Evolutionary conservation across 164 flowering plant genomes (phyloP), one percentile per base, ranked within the genome.

Genomic region (Umbilicus rupestris): DNA sequence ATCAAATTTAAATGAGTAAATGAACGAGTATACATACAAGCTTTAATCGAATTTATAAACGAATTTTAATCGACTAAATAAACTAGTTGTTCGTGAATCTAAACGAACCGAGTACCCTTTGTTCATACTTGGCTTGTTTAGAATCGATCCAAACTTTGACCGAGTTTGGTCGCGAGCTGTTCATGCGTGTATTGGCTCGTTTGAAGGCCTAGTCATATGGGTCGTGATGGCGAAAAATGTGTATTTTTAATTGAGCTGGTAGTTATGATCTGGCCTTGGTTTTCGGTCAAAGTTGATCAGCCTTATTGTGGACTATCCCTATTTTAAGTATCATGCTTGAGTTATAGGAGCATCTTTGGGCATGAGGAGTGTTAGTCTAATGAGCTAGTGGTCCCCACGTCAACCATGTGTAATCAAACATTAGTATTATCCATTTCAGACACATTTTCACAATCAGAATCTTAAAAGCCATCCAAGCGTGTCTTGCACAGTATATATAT

Each of bases 221-320:
- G 22, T 22, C 29, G 19, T 52, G 29, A 26, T 22, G 58, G 58
- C 10, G 10, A 52, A 24, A 52, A 52, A 26, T 17, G 29, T 55
- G 60, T 55, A 55, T 55, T 55, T n/a, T 11, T 55, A 55, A 10
- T 55, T 10, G 12, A 26, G 60, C 60, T 55, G 28, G 60, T 28
- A 55, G 33, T 55, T 55, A 55, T 20, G 60, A 55, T 55, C 60
- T 26, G 60, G 28, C 60, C 33, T 55, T 55, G 60, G 60, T 55
- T 10, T 55, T 55, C 17, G 16, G 6, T 19, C 55, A 55, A 28
- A 29, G 33, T 55, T 55, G 60, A 55, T 28, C 31, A 28, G 60
- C 60, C 33, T 55, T 55, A 28, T 4, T 55, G 60, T 55, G 60
- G 19, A 55, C 60, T 55, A 55, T 55, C 33, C 2, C 60, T 55